Percentiles rank a stretch among this genome's conserved stretches.
phyloP scores from a whole-genome alignment of 169 alveolate species.

The Cryptosporidium andersoni region DNA sequence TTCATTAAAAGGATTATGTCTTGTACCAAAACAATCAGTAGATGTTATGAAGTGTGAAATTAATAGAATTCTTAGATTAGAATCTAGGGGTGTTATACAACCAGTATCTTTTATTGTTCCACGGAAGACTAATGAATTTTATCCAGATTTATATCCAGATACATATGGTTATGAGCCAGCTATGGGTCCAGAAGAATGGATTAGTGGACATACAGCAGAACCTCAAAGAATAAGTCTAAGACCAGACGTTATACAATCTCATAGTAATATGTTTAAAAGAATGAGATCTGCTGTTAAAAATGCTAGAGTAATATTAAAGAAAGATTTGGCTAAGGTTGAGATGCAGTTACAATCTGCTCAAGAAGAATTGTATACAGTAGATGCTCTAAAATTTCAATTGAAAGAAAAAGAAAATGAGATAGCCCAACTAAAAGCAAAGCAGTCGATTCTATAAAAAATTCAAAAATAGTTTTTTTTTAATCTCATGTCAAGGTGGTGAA shows the following conservation, averaged over 20 bases:
- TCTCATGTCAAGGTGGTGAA: background rate
- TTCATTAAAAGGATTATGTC: conserved; percentile 50
- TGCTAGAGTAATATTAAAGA: conserved; percentile 67
- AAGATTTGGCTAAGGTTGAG: conserved; percentile 62
- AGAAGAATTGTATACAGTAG: conserved; percentile 61
- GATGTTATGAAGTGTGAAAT: conserved; percentile 68
- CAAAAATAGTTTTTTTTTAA: conserved; percentile 38
- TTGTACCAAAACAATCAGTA: conserved; percentile 52
- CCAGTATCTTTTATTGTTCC: conserved; percentile 69
- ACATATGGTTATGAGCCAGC: conserved; percentile 60
- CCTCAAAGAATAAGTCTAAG: conserved; percentile 53
- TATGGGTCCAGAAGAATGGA: conserved; percentile 72
- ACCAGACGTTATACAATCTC: conserved; percentile 58
- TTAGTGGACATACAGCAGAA: conserved; percentile 59
- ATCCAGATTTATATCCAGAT: conserved; percentile 68
- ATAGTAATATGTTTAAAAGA: conserved; percentile 66
- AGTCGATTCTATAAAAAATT: conserved; percentile 17
- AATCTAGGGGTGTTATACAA: conserved; percentile 68
- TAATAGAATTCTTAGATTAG: conserved; percentile 46
- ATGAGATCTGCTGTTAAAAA: conserved; percentile 70
- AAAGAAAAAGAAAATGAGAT: conserved; percentile 66
- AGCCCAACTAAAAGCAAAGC: conserved; percentile 65
- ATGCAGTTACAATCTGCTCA: conserved; percentile 57
- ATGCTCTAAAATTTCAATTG: conserved; percentile 46
- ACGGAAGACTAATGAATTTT: conserved; percentile 54